These are phyloP conservation scores for Lasiodiplodia theobromae DNA, from an alignment of 2,329 filamentous ascomycete species.

Conservation along the genomic window DNA sequence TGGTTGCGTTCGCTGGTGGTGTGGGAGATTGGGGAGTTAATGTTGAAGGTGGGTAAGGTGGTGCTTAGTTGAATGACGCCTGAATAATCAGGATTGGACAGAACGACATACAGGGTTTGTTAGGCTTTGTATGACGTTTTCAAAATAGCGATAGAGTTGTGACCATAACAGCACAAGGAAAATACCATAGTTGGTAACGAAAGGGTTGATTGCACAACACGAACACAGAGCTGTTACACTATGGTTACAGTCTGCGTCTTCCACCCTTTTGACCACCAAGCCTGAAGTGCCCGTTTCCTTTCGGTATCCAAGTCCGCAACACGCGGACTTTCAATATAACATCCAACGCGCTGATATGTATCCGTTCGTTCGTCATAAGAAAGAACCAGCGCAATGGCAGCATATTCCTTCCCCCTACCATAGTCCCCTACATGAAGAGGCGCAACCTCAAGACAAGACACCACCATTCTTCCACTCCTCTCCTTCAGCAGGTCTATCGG, in stretches of 20 bases:
- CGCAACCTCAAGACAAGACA: not conserved
- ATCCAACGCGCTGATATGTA: not conserved
- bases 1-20: too few relatives aligned
- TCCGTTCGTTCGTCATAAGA: not conserved
- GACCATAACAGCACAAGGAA: too few relatives aligned
- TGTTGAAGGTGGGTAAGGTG: too few relatives aligned
- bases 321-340: fast-evolving
- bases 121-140: too few relatives aligned
- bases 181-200: too few relatives aligned
- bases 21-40: too few relatives aligned
- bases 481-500: not conserved
- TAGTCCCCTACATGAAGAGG: not conserved
- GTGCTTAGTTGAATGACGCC: too few relatives aligned
- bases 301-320: not conserved
- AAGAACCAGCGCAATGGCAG: not conserved
- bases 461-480: not conserved
- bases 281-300: not conserved
- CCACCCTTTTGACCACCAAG: not conserved
- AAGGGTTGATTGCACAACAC: too few relatives aligned
- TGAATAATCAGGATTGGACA: too few relatives aligned
- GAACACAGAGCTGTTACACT: not conserved
- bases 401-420: not conserved
- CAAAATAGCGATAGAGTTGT: too few relatives aligned
- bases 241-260: not conserved
- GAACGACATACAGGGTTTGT: too few relatives aligned